Percentiles rank a stretch among this genome's conserved stretches.
phyloP scores from a whole-genome alignment of 2,329 filamentous ascomycete species.

The Thelonectria blattea region DNA sequence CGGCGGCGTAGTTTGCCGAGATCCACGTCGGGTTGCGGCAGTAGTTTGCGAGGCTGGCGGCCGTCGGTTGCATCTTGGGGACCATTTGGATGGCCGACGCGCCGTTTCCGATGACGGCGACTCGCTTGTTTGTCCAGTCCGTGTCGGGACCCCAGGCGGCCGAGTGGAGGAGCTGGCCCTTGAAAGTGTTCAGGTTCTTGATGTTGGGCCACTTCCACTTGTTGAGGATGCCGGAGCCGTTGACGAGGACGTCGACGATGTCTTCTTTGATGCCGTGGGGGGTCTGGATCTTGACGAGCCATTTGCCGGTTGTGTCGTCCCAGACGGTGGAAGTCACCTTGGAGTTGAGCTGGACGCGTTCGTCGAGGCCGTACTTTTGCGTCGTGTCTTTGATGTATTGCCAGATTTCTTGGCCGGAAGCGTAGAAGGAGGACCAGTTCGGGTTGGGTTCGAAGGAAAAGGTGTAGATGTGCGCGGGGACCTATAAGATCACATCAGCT shows the following conservation, averaged over 20 bases:
- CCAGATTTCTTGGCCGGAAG: constrained; percentile 12
- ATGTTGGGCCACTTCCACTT: constrained; percentile 53
- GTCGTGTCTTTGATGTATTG: constrained; percentile 12
- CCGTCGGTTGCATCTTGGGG: constrained; percentile 47
- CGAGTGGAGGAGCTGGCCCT: constrained; percentile 58
- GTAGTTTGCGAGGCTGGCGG: constrained; percentile 30
- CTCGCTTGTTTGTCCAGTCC: constrained; percentile 49
- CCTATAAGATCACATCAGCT: too few relatives aligned
- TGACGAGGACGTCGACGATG: constrained; percentile 5
- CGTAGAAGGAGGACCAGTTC: constrained; percentile 16
- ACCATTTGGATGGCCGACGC: constrained; percentile 58
- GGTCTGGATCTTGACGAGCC: background rate
- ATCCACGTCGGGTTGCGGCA: constrained; percentile 38
- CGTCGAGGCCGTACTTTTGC: constrained; percentile 13
- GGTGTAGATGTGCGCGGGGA: constrained; percentile 20
- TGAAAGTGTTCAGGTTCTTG: constrained; percentile 54
- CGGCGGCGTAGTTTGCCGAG: constrained; percentile 26
- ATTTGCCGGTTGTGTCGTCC: constrained; percentile 10
- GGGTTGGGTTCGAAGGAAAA: constrained; percentile 21
- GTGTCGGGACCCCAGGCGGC: constrained; percentile 32
- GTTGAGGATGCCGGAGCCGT: constrained; percentile 6
- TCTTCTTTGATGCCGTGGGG: background rate
- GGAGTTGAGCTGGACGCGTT: constrained; percentile 12
- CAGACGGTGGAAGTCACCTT: constrained; percentile 6
- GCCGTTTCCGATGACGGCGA: constrained; percentile 59